A percentile compares a stretch with the other conserved stretches of the same genome.
Conservation (phyloP, 495 filamentous ascomycete genomes). For the Neurospora sp. region DNA sequence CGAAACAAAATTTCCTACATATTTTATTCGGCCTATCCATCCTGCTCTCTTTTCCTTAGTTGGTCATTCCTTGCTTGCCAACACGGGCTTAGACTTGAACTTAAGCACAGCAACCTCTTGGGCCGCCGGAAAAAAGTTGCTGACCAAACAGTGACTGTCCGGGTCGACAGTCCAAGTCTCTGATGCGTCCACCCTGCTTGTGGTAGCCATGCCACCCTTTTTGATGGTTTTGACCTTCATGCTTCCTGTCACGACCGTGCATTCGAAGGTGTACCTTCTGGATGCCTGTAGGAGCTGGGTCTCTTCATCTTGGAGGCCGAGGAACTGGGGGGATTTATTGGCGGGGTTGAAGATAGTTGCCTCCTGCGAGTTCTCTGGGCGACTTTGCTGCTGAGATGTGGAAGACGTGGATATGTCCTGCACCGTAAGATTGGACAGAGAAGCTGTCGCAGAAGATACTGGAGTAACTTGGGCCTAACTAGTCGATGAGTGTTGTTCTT, state of each 20-base stretch:
- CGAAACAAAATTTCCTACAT: background rate
- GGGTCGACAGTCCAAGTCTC: background rate
- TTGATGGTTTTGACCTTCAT: background rate
- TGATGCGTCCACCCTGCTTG: background rate
- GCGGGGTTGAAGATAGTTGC: background rate
- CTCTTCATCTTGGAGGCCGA: background rate
- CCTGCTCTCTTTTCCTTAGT: too few relatives aligned
- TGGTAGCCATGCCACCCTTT: background rate
- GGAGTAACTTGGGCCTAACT: background rate
- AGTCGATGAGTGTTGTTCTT: background rate
- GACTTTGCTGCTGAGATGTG: background rate
- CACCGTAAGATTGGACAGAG: background rate
- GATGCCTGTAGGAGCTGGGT: background rate
- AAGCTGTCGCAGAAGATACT: background rate
- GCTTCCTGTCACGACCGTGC: background rate
- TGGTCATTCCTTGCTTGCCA: background rate
- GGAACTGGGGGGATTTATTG: background rate
- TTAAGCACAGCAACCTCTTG: background rate
- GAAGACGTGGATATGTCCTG: background rate
- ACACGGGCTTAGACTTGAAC: background rate
- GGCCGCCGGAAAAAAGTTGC: background rate
- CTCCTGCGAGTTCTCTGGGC: background rate
- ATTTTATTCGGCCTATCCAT: background rate
- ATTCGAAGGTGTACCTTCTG: background rate
- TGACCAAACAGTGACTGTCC: background rate